Evolutionary conservation across 352 stramenopile species (phyloP).

Genomic region (Phytophthora agathidicida): DNA sequence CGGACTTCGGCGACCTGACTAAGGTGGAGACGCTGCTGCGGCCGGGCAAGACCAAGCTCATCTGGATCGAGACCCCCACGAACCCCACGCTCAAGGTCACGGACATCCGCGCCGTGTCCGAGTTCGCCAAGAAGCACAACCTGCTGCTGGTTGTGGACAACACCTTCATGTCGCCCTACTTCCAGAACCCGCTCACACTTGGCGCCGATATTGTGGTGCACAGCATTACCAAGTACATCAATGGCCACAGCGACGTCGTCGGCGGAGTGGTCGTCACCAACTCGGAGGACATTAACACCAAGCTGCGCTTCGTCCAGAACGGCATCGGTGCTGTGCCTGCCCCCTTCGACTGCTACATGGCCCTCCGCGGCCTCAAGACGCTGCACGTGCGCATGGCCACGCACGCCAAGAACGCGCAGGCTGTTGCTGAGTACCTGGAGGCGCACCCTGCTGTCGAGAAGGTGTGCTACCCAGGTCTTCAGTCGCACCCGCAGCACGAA

Average conservation of each 20-base stretch:
- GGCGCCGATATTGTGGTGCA: conserved; percentile 94
- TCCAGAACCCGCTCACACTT: conserved; percentile 92
- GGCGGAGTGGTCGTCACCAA: conserved; percentile 93
- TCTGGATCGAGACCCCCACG: conserved; percentile 94
- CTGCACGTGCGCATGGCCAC: conserved; percentile 93
- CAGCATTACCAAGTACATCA: conserved; percentile 97
- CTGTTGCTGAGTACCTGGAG: conserved; percentile 91
- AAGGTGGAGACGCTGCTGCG: conserved; percentile 84
- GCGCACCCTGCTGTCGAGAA: conserved; percentile 89
- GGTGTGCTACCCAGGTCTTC: conserved; percentile 93
- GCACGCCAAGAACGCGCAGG: conserved; percentile 94
- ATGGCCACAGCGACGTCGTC: conserved; percentile 94
- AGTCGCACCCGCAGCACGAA: conserved; percentile 89
- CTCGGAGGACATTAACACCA: conserved; percentile 92
- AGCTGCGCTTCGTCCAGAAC: conserved; percentile 94
- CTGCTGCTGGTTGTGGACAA: conserved; percentile 94
- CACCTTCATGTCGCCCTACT: conserved; percentile 95
- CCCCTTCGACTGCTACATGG: conserved; percentile 94
- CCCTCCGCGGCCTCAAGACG: conserved; percentile 96
- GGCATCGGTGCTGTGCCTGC: conserved; percentile 93
- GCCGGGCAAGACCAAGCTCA: conserved; percentile 91
- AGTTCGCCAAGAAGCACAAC: conserved; percentile 88
- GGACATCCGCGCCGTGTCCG: conserved; percentile 92
- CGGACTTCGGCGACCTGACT: conserved; percentile 91
- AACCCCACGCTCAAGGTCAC: conserved; percentile 96